phyloP scores from a whole-genome alignment of 257 asterid genomes.

The Salvia hispanica region DNA sequence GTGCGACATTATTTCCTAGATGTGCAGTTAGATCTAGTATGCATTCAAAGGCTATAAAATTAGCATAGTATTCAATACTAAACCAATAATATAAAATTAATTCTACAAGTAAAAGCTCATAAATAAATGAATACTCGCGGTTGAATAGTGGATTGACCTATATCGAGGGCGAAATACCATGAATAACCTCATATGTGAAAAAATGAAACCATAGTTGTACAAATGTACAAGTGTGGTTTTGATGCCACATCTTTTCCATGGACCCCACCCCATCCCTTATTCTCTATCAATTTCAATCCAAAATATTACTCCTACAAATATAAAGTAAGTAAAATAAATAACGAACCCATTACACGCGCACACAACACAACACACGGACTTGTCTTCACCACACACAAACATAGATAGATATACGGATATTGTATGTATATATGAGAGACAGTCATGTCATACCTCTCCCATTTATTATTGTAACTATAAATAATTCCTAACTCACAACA shows the following conservation, averaged over 20 bases:
- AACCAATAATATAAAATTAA: no score
- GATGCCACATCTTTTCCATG: conserved; percentile 23
- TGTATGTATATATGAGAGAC: conserved; percentile 11
- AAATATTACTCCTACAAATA: not conserved
- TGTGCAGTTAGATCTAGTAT: no score
- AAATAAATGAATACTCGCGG: no score
- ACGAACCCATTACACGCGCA: conserved; percentile 25
- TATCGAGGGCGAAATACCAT: no score
- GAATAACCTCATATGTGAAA: no score
- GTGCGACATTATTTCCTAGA: no score
- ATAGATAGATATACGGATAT: not conserved
- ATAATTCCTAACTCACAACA: conserved; percentile 34
- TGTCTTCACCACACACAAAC: conserved; percentile 26
- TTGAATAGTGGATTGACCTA: no score
- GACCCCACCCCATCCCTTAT: conserved; percentile 25
- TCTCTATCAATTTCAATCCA: not conserved
- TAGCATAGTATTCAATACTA: no score
- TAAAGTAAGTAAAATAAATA: not conserved
- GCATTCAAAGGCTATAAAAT: no score
- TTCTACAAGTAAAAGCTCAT: no score
- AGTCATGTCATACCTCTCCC: conserved; percentile 36
- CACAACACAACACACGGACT: conserved; percentile 34
- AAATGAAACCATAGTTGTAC: no score
- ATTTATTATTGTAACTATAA: conserved; percentile 36
- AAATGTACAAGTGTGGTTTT: no score